Evolutionary conservation across 768 basidiomycete genomes (phyloP), one percentile per base, ranked within the genome.

Genomic region (Hirschioporus abietinus): DNA sequence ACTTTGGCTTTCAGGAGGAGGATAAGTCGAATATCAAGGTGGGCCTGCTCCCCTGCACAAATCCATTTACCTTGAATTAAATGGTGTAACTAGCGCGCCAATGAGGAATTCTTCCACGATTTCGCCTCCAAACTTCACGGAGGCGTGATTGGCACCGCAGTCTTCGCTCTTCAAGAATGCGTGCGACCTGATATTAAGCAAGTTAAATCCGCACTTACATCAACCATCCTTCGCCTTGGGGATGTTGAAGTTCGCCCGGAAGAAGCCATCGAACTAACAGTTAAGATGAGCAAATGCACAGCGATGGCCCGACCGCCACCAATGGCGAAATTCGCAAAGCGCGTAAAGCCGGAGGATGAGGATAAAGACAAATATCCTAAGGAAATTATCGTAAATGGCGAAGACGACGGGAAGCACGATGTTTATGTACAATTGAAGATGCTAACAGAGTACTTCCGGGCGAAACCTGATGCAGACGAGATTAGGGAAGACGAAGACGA

Each of bases 261-360:
- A n/a, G 88, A 93, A 71, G 88, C 92, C 1, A 77, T 97, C 42
- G 87, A 88, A 71, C 83, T 98, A 66, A 75, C 78, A 10, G 82
- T 98, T 68, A 89, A 89, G 72, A 82, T 87, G 24, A 89, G 86
- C 69, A 98, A 98, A 77, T 90, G 88, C 64, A 95, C 93, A 0
- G 85, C 90, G 26, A 72, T 86, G 24, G 83, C 85, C 2, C 80
- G 86, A 35, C 88, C 93, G 0, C 89, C 90, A 64, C 76, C 86
- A 35, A 90, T 91, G 86, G 96, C 95, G 78, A 93, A 91, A 73
- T 91, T 88, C 74, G 83, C 76, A 42, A 70, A 71, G 65, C 36
- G 66, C 59, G 60, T 61, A 15, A 61, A 61, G 30, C 25, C 66
- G 69, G 34, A 68, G 71, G 72, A 76, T 69, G 72, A 68, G 34